Conservation (phyloP, 2,329 filamentous ascomycete species). For the Cylindrodendrum hubeiense region DNA sequence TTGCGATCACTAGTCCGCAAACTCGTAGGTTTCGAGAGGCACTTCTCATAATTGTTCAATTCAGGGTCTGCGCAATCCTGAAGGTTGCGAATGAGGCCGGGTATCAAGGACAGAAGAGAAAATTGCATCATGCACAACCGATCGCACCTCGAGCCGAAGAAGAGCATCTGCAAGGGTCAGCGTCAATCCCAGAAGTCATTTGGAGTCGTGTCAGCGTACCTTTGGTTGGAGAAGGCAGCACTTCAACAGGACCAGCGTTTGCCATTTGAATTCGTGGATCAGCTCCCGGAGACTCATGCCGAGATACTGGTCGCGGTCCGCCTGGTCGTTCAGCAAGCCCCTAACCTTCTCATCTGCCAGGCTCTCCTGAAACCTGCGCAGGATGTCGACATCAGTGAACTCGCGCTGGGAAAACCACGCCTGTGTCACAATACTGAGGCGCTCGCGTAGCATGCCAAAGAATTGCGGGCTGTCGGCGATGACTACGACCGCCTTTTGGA, state of each 20-base stretch:
- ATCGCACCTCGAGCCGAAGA: constrained; percentile 97
- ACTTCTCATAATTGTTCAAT: constrained; percentile 84
- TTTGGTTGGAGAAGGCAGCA: constrained; percentile 94
- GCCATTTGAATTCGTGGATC: constrained; percentile 93
- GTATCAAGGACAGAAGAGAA: constrained; percentile 93
- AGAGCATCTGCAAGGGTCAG: constrained; percentile 80
- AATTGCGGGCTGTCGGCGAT: constrained; percentile 91
- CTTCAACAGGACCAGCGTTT: constrained; percentile 94
- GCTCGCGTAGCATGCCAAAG: constrained; percentile 91
- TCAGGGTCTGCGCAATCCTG: constrained; percentile 97
- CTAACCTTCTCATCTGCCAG: constrained; percentile 75
- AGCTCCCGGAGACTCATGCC: constrained; percentile 91
- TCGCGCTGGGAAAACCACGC: constrained; percentile 97
- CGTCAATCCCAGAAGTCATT: not conserved
- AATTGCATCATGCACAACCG: constrained; percentile 98
- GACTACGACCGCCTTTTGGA: constrained; percentile 97
- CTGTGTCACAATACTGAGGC: constrained; percentile 88
- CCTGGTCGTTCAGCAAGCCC: constrained; percentile 71
- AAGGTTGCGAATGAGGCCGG: constrained; percentile 89
- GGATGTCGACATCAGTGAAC: constrained; percentile 91
- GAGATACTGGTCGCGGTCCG: constrained; percentile 87
- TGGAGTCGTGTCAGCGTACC: constrained; percentile 61
- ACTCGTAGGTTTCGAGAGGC: constrained; percentile 81
- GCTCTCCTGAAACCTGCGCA: constrained; percentile 91
- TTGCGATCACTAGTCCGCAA: constrained; percentile 91